A percentile compares a stretch with the other conserved stretches of the same genome.
Evolutionary conservation across 1,284 basidiomycete genomes (phyloP).

Genomic region (Papiliotrema laurentii): DNA sequence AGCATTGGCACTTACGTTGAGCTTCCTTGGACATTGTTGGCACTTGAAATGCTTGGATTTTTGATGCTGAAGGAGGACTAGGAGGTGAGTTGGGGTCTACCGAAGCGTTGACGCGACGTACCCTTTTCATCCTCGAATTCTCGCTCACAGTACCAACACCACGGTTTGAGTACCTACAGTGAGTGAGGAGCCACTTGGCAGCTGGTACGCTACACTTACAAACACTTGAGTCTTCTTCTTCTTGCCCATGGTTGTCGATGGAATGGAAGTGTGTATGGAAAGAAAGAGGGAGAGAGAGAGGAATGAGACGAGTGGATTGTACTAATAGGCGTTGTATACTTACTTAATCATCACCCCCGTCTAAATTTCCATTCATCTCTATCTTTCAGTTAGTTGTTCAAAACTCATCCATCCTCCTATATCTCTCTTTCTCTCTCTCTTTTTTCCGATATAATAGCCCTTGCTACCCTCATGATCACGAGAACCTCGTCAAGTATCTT

Average conservation of each 20-base stretch:
- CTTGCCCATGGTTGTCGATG: conserved; percentile 39
- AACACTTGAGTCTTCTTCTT: conserved; percentile 47
- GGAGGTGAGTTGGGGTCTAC: neutral
- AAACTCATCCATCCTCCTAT: no score
- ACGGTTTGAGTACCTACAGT: conserved; percentile 72
- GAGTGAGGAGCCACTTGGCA: neutral
- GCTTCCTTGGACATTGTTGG: conserved; percentile 85
- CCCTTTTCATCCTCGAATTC: conserved; percentile 98
- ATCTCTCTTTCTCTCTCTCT: no score
- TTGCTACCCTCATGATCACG: no score
- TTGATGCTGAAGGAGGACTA: conserved; percentile 97
- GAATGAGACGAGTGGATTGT: neutral
- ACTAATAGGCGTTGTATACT: no score
- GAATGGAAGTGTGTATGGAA: neutral
- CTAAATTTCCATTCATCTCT: no score
- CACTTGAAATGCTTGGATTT: conserved; percentile 99
- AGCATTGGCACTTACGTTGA: conserved; percentile 57
- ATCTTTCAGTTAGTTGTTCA: no score
- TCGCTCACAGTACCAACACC: conserved; percentile 99
- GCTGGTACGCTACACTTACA: conserved; percentile 22
- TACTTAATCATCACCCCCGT: no score
- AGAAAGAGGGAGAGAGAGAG: neutral
- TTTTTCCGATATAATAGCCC: no score
- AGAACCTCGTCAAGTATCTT: neutral
- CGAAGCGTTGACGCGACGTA: conserved; percentile 38